Evolutionary conservation across 176 grass and related monocot species (phyloP), one percentile per base, ranked within the genome.

Genomic region (Bothriochloa decipiens): DNA sequence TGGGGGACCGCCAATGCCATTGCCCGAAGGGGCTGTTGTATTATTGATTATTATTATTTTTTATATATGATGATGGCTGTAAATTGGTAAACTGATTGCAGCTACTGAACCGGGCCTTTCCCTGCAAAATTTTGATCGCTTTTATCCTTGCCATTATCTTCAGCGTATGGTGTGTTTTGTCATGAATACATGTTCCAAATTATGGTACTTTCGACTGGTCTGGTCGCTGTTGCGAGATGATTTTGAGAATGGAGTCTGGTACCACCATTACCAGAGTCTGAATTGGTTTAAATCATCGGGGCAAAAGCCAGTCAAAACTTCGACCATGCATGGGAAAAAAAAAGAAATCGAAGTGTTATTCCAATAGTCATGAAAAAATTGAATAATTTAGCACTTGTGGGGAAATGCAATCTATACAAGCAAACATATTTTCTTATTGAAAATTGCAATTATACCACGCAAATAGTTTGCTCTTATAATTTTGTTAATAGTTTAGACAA

Each of bases 51-150:
- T 47, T 47, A 47, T 15, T 17, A 4, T 52, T 20, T 3, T 62
- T 8, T 40, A 43, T 15, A 25, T 39, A 37, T 25, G 76, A 22
- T 7, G 52, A 63, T 52, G 65, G 39, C 12, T 88, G 80, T 72
- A 78, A 82, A 82, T 41, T 16, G 66, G 71, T 78, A 78, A 82
- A 82, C 42, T 42, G 66, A 78, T 78, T 3, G 12, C 53, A 18
- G 40, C 50, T 27, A 32, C 25, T 37, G 46, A 82, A 82, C 18
- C 6, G 14, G 72, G 78, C 3, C 3, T 40, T 29, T 28, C 52
- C 80, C 52, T 40, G 17, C 39, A 88, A 88, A 87, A 88, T 88
- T 88, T 88, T 88, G 86, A 71, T 83, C 79, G 22, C 28, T 82
- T 20, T 15, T 50, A 58, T 70, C 49, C 4, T 40, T 17, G 42